Evolutionary conservation across 2,329 filamentous ascomycete species (phyloP).

Genomic region (Pleomassaria siparia): DNA sequence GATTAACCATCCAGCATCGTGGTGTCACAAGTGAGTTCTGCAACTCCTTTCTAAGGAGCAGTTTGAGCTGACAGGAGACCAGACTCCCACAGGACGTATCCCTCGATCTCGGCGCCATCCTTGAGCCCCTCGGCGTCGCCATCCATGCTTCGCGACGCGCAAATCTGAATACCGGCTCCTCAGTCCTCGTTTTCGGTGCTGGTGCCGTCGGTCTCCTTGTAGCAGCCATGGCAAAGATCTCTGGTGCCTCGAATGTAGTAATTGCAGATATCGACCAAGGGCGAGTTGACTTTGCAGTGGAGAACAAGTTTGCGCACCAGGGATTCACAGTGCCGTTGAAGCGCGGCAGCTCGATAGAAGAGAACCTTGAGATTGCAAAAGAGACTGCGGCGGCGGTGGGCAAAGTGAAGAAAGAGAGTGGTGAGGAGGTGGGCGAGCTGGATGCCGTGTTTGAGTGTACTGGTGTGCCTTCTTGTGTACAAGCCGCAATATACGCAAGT

Average conservation of each 20-base stretch:
- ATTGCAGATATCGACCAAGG: conserved; percentile 63
- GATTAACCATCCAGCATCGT: conserved; percentile 62
- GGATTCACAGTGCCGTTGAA: conserved; percentile 51
- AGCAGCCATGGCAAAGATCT: conserved; percentile 58
- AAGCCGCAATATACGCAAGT: conserved; percentile 69
- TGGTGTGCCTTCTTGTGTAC: conserved; percentile 73
- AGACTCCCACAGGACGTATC: conserved; percentile 55
- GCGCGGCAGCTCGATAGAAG: conserved; percentile 53
- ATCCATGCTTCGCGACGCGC: conserved; percentile 61
- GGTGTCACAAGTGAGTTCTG: conserved; percentile 57
- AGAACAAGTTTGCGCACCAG: conserved; percentile 51
- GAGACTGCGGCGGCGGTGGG: conserved; percentile 49
- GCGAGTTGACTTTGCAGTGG: conserved; percentile 57
- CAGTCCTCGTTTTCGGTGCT: conserved; percentile 61
- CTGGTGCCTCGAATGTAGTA: conserved; percentile 56
- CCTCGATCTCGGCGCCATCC: conserved; percentile 58
- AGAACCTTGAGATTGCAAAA: conserved; percentile 55
- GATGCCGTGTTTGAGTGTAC: conserved; percentile 77
- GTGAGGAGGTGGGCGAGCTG: conserved; percentile 54
- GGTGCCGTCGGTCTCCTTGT: conserved; percentile 63
- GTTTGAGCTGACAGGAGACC: conserved; percentile 8
- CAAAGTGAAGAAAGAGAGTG: conserved; percentile 36
- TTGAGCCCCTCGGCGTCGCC: conserved; percentile 63
- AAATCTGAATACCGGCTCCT: conserved; percentile 48
- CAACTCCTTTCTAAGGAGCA: too few species aligned